phyloP scores from a whole-genome alignment of 192 early-diverging fungal genomes.

The Coemansia sp. region DNA sequence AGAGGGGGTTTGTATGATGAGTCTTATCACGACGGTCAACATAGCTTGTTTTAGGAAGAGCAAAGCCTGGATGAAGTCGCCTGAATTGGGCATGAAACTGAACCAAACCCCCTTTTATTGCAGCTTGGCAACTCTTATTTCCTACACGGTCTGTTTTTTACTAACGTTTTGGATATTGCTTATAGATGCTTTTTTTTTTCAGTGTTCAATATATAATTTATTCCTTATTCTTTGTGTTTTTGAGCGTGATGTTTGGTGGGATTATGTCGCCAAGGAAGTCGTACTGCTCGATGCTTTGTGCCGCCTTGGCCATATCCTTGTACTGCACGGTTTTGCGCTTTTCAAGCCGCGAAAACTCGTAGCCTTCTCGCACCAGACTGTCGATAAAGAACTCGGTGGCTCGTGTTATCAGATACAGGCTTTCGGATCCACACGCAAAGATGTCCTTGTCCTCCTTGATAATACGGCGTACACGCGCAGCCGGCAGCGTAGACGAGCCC shows the following conservation, averaged over 20 bases:
- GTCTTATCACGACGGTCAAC: conserved; percentile 51
- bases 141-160: too few species aligned
- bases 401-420: conserved; percentile 61
- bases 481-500: conserved; percentile 59
- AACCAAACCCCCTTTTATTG: conserved; percentile 12
- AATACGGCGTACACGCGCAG: conserved; percentile 67
- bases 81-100: conserved; percentile 45
- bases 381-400: conserved; percentile 74
- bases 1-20: conserved; percentile 34
- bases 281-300: conserved; percentile 55
- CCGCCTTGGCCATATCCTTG: conserved; percentile 65
- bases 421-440: conserved; percentile 63
- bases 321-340: conserved; percentile 73
- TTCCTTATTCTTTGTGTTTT: conserved; percentile 15
- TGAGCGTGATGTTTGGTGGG: conserved; percentile 32
- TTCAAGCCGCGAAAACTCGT: conserved; percentile 59
- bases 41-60: conserved; percentile 51
- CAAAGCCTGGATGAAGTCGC: conserved; percentile 42
- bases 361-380: conserved; percentile 62
- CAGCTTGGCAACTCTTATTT: too few species aligned
- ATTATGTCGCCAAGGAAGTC: conserved; percentile 49
- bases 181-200: not conserved
- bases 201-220: not conserved
- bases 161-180: too few species aligned
- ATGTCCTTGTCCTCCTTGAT: conserved; percentile 78